A percentile compares a stretch with the other conserved stretches of the same genome.
Conservation (phyloP, 2,329 filamentous ascomycete species). For the Dendryphion nanum region DNA sequence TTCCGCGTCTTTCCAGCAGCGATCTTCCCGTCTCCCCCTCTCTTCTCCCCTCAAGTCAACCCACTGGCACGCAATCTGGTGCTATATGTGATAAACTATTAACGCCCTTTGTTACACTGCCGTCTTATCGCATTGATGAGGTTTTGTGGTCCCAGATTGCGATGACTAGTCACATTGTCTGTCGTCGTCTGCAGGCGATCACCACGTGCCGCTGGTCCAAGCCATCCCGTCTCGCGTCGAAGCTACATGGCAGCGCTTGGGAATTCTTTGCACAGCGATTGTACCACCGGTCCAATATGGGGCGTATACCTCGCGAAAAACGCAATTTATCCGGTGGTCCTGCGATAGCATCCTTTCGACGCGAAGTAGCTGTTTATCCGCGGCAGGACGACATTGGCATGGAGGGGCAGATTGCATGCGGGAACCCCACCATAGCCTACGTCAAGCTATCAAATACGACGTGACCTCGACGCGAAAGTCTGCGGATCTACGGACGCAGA, state of each 20-base stretch:
- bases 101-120: slow-evolving; percentile 1
- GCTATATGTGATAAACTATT: slow-evolving; percentile 11
- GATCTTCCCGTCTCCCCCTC: too few species aligned
- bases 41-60: neutral
- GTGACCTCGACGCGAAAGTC: too few species aligned
- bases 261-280: neutral
- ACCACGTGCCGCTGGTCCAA: slow-evolving; percentile 8
- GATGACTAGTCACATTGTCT: slow-evolving; percentile 2
- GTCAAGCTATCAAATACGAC: too few species aligned
- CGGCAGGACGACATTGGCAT: slow-evolving; percentile 8
- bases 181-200: too few species aligned
- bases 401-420: slow-evolving; percentile 6
- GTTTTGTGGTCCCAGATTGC: slow-evolving; percentile 6
- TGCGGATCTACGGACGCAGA: too few species aligned
- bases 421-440: slow-evolving; percentile 6
- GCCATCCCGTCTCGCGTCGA: too few species aligned
- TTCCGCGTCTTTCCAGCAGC: too few species aligned
- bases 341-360: neutral
- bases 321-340: slow-evolving; percentile 19
- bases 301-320: neutral
- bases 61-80: slow-evolving; percentile 9
- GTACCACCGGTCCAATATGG: slow-evolving; percentile 9
- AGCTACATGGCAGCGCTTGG: neutral
- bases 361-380: slow-evolving; percentile 15
- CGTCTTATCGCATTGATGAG: slow-evolving; percentile 8